Conservation (phyloP, 768 basidiomycete species). For the Candolleomyces aberdarensis region DNA sequence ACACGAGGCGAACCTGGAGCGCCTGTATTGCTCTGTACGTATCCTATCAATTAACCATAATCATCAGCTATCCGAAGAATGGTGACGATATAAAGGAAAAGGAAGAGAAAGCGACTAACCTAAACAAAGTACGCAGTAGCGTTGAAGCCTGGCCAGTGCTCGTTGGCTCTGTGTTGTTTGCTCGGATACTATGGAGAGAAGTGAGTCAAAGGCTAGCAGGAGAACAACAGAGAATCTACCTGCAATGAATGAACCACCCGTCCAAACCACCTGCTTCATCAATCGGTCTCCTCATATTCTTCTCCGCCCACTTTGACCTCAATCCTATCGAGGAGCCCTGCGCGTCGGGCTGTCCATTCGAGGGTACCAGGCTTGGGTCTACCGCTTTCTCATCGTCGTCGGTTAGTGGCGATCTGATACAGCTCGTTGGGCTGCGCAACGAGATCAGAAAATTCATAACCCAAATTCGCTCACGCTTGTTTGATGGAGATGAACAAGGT, state of each 20-base stretch:
- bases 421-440: too few relatives aligned
- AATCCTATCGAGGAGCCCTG: slow-evolving; percentile 53
- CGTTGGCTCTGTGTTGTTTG: too few relatives aligned
- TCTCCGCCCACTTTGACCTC: slow-evolving; percentile 42
- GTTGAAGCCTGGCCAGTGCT: slow-evolving; percentile 79
- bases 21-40: slow-evolving; percentile 79
- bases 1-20: slow-evolving; percentile 72
- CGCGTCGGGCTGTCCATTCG: slow-evolving; percentile 47
- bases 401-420: too few relatives aligned
- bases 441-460: too few relatives aligned
- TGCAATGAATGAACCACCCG: slow-evolving; percentile 66
- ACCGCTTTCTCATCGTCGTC: too few relatives aligned
- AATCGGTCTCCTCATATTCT: slow-evolving; percentile 26
- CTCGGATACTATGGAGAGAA: too few relatives aligned
- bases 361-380: slow-evolving; percentile 29
- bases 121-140: slow-evolving; percentile 76
- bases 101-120: slow-evolving; percentile 35
- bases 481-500: too few relatives aligned
- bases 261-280: slow-evolving; percentile 53
- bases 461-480: too few relatives aligned
- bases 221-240: too few relatives aligned
- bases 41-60: too few relatives aligned
- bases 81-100: neutral
- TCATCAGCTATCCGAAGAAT: too few relatives aligned
- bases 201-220: too few relatives aligned